phyloP scores from a whole-genome alignment of 805 yeast genomes.

The Tetrapisispora pingtungensis region DNA sequence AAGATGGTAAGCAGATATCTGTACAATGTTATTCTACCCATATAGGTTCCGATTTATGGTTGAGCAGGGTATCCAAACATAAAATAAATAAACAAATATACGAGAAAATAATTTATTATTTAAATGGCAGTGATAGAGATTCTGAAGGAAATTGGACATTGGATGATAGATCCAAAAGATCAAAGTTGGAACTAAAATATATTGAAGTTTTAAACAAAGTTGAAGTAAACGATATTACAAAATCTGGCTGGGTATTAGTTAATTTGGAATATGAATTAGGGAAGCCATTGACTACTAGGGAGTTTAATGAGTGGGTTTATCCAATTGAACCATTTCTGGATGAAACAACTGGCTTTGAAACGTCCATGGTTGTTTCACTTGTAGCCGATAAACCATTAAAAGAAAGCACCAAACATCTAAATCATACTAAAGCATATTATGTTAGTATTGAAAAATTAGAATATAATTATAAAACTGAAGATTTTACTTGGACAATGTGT shows the following conservation, averaged over 20 bases:
- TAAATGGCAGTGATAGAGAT: slow-evolving; percentile 23
- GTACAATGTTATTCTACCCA: slow-evolving; percentile 28
- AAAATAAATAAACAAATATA: slow-evolving; percentile 11
- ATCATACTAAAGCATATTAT: slow-evolving; percentile 29
- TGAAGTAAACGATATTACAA: slow-evolving; percentile 13
- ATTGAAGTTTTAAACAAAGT: slow-evolving; percentile 27
- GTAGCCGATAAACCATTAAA: slow-evolving; percentile 21
- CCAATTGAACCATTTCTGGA: slow-evolving; percentile 17
- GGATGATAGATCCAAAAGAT: slow-evolving; percentile 23
- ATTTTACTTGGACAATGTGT: slow-evolving; percentile 31
- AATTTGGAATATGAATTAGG: slow-evolving; percentile 31
- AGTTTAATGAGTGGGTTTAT: slow-evolving; percentile 31
- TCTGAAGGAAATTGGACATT: slow-evolving; percentile 13
- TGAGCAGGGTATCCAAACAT: slow-evolving; percentile 26
- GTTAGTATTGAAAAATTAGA: slow-evolving; percentile 29
- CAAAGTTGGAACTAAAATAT: slow-evolving; percentile 28
- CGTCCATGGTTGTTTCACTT: slow-evolving; percentile 28
- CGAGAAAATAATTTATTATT: slow-evolving; percentile 19
- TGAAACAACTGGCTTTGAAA: slow-evolving; percentile 14
- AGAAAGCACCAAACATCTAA: slow-evolving; percentile 10
- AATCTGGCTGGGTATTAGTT: slow-evolving; percentile 24
- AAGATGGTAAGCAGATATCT: slow-evolving; percentile 17
- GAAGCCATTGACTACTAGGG: slow-evolving; percentile 29
- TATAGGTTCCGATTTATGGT: slow-evolving; percentile 28
- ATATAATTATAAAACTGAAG: slow-evolving; percentile 12